These are phyloP conservation scores for Venturia effusa DNA, from an alignment of 2,329 filamentous ascomycete genomes.

Conservation along the genomic window DNA sequence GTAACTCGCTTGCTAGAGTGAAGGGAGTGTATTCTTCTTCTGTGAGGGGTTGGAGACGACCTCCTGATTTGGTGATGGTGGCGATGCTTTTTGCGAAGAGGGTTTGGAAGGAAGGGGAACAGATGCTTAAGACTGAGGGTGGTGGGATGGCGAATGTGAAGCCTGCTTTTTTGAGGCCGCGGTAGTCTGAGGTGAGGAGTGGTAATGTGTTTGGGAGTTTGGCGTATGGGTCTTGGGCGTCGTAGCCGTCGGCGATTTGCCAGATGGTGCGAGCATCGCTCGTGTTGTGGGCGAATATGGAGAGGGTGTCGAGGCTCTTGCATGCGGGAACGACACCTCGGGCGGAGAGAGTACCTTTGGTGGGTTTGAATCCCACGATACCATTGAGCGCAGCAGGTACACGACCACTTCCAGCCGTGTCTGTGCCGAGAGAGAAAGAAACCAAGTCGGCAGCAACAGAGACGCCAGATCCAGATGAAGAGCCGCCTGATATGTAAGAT, in stretches of 20 bases:
- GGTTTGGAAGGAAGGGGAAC: constrained; percentile 29
- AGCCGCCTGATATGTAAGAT: constrained; percentile 39
- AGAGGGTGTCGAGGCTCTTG: constrained; percentile 41
- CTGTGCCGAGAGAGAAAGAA: constrained; percentile 41
- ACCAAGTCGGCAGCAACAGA: constrained; percentile 38
- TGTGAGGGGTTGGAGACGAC: constrained; percentile 20
- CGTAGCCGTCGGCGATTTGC: constrained; percentile 34
- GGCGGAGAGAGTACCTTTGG: constrained; percentile 37
- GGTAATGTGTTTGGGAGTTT: constrained; percentile 17
- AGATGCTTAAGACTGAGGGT: constrained; percentile 25
- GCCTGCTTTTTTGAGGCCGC: constrained; percentile 14
- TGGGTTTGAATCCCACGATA: constrained; percentile 33
- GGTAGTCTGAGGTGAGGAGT: constrained; percentile 17
- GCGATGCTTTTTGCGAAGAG: neutral
- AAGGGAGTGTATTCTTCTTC: constrained; percentile 26
- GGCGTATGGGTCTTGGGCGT: constrained; percentile 37
- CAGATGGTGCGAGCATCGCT: constrained; percentile 35
- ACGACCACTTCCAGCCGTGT: constrained; percentile 38
- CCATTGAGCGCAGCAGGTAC: constrained; percentile 41
- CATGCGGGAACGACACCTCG: constrained; percentile 40
- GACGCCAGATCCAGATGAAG: constrained; percentile 41
- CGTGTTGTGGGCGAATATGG: constrained; percentile 37
- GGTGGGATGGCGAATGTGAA: constrained; percentile 36
- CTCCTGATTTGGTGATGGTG: neutral
- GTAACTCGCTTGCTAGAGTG: constrained; percentile 18